phyloP scores from a whole-genome alignment of 2,329 filamentous ascomycete species.

The Xylaria digitata region DNA sequence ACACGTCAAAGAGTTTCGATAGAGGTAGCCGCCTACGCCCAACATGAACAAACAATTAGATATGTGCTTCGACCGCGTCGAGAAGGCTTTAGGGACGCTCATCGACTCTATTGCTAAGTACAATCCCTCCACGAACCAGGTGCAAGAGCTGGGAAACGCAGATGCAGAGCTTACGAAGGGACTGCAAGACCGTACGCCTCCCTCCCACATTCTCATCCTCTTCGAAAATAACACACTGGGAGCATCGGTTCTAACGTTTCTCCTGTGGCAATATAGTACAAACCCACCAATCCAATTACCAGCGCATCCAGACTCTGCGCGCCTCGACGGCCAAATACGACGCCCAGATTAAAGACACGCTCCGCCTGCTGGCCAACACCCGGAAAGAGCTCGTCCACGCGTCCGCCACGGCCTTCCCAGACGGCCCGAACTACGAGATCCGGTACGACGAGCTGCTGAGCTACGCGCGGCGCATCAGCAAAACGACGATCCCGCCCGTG shows the following conservation, averaged over 20 bases:
- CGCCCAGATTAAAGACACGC: conserved; percentile 75
- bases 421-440: conserved; percentile 65
- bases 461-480: conserved; percentile 83
- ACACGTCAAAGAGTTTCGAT: neutral
- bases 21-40: neutral
- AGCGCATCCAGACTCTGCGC: conserved; percentile 75
- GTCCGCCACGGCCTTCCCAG: conserved; percentile 66
- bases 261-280: conserved; percentile 63
- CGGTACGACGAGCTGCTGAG: conserved; percentile 78
- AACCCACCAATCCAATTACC: conserved; percentile 78
- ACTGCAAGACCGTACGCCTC: conserved; percentile 69
- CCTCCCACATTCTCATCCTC: neutral
- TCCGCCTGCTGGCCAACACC: conserved; percentile 75
- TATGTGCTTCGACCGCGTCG: conserved; percentile 72
- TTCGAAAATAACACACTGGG: neutral
- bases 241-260: neutral
- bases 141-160: conserved; percentile 75
- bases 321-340: conserved; percentile 74
- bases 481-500: conserved; percentile 79
- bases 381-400: conserved; percentile 78
- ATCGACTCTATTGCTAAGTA: conserved; percentile 86
- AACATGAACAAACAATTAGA: conserved; percentile 73
- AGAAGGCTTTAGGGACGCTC: conserved; percentile 73
- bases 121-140: conserved; percentile 76
- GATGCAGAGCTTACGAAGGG: conserved; percentile 75